Evolutionary conservation across 192 early-diverging fungal species (phyloP).

Genomic region (Backusella circina): DNA sequence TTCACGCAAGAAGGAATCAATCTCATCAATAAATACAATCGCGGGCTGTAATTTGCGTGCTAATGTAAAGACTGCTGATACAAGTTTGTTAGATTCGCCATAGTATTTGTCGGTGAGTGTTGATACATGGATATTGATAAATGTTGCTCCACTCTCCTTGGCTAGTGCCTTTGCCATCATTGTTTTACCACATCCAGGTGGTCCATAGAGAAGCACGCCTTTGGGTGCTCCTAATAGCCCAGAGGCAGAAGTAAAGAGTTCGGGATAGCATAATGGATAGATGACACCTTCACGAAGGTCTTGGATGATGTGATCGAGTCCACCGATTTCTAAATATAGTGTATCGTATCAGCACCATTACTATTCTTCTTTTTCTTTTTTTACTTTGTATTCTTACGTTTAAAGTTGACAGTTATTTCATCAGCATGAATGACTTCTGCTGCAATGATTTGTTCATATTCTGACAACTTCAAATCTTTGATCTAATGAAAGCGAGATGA

Average conservation of each 20-base stretch:
- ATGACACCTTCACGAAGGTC: conserved; percentile 93
- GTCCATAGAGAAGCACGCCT: conserved; percentile 91
- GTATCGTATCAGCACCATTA: neutral
- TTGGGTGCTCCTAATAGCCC: conserved; percentile 89
- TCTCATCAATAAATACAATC: conserved; percentile 99
- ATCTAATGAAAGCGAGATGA: conserved; percentile 13
- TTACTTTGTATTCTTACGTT: conserved; percentile 46
- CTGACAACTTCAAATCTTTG: conserved; percentile 74
- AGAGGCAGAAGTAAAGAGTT: conserved; percentile 80
- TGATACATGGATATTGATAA: conserved; percentile 95
- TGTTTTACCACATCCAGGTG: conserved; percentile 96
- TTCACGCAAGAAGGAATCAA: conserved; percentile 96
- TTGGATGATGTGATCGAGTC: conserved; percentile 93
- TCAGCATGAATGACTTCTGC: conserved; percentile 90
- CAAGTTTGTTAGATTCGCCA: conserved; percentile 94
- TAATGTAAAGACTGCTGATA: conserved; percentile 87
- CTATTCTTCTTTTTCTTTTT: neutral
- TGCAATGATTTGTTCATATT: conserved; percentile 92
- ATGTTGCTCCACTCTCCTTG: conserved; percentile 91
- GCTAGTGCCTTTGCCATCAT: conserved; percentile 98
- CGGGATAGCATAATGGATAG: conserved; percentile 88
- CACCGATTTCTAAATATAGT: conserved; percentile 70
- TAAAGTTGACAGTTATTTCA: conserved; percentile 83
- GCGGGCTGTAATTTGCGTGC: conserved; percentile 92
- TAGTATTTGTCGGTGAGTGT: conserved; percentile 99